Conservation (phyloP, 257 asterid genomes). For the Haberlea rhodopensis region DNA sequence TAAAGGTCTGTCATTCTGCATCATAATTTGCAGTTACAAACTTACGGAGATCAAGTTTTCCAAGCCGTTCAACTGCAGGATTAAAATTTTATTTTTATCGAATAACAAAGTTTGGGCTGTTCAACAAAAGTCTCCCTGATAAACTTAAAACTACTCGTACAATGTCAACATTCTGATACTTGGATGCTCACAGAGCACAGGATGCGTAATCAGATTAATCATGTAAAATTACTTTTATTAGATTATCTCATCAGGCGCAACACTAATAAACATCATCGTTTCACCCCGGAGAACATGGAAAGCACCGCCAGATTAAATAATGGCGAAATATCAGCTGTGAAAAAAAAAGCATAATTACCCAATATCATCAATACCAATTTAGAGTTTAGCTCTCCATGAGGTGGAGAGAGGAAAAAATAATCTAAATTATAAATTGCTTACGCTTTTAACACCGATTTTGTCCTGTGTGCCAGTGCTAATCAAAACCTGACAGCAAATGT, state of each 20-base stretch:
- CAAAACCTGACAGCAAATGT: constrained; percentile 53
- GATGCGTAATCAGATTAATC: too few relatives aligned
- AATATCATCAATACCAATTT: background rate
- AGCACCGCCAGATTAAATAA: too few relatives aligned
- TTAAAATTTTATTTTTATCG: too few relatives aligned
- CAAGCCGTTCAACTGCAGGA: background rate
- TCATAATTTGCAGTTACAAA: too few relatives aligned
- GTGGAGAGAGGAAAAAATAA: background rate
- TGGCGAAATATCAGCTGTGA: too few relatives aligned
- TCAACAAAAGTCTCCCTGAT: background rate
- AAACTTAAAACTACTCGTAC: too few relatives aligned
- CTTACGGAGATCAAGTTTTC: background rate
- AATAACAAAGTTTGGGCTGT: too few relatives aligned
- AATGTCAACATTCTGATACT: background rate
- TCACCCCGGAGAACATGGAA: too few relatives aligned
- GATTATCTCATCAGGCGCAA: too few relatives aligned
- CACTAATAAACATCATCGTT: too few relatives aligned
- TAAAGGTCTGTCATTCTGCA: background rate
- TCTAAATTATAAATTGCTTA: constrained; percentile 26
- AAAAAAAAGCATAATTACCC: background rate
- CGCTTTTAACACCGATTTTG: constrained; percentile 87
- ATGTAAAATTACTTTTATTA: too few relatives aligned
- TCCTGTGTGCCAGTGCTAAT: constrained; percentile 86
- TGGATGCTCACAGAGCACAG: too few relatives aligned
- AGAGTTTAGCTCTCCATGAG: background rate